Base-by-base conservation (phyloP, 352 stramenopile species). In the Globisporangium nagaii region DNA sequence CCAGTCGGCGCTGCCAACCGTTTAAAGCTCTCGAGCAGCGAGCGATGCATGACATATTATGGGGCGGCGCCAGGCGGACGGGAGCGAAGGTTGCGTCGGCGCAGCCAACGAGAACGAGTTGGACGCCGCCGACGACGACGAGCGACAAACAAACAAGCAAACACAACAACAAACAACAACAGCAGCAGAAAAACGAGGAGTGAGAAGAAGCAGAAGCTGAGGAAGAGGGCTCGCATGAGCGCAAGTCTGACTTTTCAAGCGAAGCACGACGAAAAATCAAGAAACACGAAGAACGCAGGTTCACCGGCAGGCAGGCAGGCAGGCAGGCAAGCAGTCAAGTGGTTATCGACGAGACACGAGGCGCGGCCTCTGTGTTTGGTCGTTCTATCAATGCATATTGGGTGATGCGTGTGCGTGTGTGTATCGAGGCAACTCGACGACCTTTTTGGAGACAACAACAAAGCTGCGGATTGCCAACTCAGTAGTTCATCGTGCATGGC, bases 1-100 rank as follows among this genome's bases (percentile, higher is more conserved):
- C 58, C 76, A 49, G 46, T 61, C 44, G 47, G 32, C 41, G 32
- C 62, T 56, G 47, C 63, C 62, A 65, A 76, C 55, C 66, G 61
- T 69, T 42, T 81, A 49, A 58, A 43, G n/a, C n/a, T n/a, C 44
- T 79, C 71, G 57, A 65, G 51, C 44, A n/a, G n/a, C n/a, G n/a
- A n/a, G 44, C 43, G 56, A 37, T 35, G 17, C 39, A 46, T 44
- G 17, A 24, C 13, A 19, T 57, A 53, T 49, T 45, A 57, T 57
- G 56, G 56, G 20, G 34, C 25, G 19, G 53, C 22, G 30, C n/a
- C 24, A 10, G 43, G 35, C 15, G 25, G n/a, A 9, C 27, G 17
- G 32, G 30, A 44, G 15, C 15, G 40, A 37, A 32, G 20, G 20
- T 11, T 22, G 46, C 42, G 45, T 22, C 54, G 44, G n/a, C 9